Base-by-base conservation (phyloP, 306 rosid genomes). In the Acmispon strigosus region DNA sequence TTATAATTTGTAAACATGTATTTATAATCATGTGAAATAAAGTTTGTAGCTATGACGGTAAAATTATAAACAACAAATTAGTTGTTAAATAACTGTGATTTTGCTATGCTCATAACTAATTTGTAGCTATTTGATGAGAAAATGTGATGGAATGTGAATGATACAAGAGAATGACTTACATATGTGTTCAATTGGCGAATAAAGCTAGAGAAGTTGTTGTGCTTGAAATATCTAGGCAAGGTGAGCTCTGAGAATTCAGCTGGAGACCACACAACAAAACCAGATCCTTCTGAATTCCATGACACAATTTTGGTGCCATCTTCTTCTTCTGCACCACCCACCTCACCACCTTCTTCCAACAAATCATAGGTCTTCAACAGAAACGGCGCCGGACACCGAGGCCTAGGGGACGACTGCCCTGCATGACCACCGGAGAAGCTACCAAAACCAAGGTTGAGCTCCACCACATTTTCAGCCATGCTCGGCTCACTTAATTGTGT, bases 151-250 rank as follows among this genome's bases (percentile, higher is more conserved):
- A n/a, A n/a, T n/a, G n/a, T n/a, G n/a, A n/a, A n/a, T 22, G 2
- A 2, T 1, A 2, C 1, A 2, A 2, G 24, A 22, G 24, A 22
- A 22, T 2, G 0, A 69, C 97, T 82, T 67, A 91, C 97, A 66
- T 92, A 92, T 29, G 96, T 92, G 75, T 92, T 92, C 36, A 92
- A 84, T 77, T 92, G 97, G 53, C 97, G 94, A 79, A 89, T 83
- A 79, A 92, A 92, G 83, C 97, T 92, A n/a, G 97, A 92, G 90
- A 89, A 92, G 43, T 92, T 92, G 49, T 84, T 92, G 81, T 92
- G 97, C 74, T 92, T 92, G 88, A 89, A 92, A 74, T 67, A 89
- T 55, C 82, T 92, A 0, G 97, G 97, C 86, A 92, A 73, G 70
- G 84, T 66, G 27, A 82, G 72, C 10, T 92, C 92, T 16, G 97